Base-by-base conservation (phyloP, 352 stramenopile species). In the Pythium sukuiense region DNA sequence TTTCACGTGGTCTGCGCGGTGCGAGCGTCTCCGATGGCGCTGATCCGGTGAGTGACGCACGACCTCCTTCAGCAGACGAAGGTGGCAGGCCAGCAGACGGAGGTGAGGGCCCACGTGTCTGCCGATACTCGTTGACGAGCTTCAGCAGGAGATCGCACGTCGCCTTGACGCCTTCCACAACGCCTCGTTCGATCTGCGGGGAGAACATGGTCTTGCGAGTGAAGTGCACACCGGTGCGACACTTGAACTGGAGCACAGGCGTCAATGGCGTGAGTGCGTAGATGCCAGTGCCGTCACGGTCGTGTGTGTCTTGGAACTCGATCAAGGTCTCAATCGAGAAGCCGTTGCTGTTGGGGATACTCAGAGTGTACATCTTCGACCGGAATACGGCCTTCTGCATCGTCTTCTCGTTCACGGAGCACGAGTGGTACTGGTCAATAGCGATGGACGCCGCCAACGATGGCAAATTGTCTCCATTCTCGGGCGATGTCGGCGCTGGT, bases 401-500 rank as follows among this genome's bases (percentile, higher is more conserved):
- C 29, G 41, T 45, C 27, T 72, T 72, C n/a, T 76, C 72, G 20
- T 84, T 71, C 16, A 87, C 61, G 0, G 61, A 69, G 45, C 74
- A 82, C 8, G 81, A 79, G 64, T 87, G 63, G 65, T 81, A 90
- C 67, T 88, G 74, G 39, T 90, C 81, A 56, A 90, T 82, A 1
- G 74, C 61, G 18, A 87, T 69, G 3, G 81, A 71, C 27, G 80
- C 78, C 27, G 79, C 58, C 26, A 65, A 65, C 29, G 58, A 72
- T 1, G 68, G n/a, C 16, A 30, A n/a, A 6, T 6, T 4, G 11
- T 12, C 7, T 7, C 26, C 30, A n/a, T 30, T 20, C 35, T 30
- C 33, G 2, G 54, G n/a, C 29, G 33, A 32, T 33, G 26, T 48
- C 20, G 59, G 52, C 26, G 64, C 27, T 26, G 77, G 63, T 8